Conservation (phyloP, 257 asterid species). For the Solanum gracilifrons region DNA sequence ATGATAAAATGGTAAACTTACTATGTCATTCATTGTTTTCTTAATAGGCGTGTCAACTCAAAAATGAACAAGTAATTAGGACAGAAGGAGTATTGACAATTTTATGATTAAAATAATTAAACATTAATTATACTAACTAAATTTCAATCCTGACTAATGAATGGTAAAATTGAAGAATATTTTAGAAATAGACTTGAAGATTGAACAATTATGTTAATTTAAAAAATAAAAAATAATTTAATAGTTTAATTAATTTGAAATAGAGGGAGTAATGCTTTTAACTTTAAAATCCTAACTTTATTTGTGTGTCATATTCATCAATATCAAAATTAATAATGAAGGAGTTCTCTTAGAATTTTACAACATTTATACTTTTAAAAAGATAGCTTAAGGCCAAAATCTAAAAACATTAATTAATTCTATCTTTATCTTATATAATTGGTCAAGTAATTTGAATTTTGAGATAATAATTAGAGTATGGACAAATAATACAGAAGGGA, state of each 20-base stretch:
- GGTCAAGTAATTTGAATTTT: background rate
- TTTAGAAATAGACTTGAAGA: no score
- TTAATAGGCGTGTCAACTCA: rapidly evolving
- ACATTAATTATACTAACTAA: no score
- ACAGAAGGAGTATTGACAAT: no score
- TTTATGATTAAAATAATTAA: no score
- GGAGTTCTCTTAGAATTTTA: background rate
- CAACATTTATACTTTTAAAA: no score
- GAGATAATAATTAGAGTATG: background rate
- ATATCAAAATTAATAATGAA: background rate
- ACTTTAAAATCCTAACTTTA: background rate
- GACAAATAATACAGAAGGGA: background rate
- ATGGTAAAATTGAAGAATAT: no score
- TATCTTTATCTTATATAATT: background rate
- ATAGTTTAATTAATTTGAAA: no score
- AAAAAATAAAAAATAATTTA: no score
- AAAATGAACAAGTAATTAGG: no score
- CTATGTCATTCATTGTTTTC: no score
- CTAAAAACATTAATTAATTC: background rate
- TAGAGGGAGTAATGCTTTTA: background rate
- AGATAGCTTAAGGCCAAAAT: background rate
- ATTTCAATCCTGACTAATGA: background rate
- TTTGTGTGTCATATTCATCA: background rate
- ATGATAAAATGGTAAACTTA: rapidly evolving
- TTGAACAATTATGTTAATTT: no score